A percentile compares a stretch with the other conserved stretches of the same genome.
These are phyloP conservation scores for Aegilops bicornis DNA, from an alignment of 176 grass and related monocot genomes.

Conservation along the genomic window DNA sequence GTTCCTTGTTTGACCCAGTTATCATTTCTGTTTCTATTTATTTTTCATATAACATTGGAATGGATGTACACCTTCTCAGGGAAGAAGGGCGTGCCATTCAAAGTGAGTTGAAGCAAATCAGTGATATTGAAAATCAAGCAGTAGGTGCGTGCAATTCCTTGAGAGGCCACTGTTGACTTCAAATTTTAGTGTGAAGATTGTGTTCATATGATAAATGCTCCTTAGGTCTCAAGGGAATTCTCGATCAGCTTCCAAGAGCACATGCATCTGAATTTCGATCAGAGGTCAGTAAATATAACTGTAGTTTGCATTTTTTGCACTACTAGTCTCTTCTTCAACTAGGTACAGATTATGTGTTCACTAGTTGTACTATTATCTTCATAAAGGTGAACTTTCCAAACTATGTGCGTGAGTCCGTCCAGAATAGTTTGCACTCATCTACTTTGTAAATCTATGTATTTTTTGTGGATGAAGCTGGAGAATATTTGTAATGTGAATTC, in stretches of 20 bases:
- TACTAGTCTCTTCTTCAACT: background rate
- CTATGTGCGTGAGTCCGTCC: background rate
- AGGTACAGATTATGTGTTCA: background rate
- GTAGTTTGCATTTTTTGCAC: background rate
- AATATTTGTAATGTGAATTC: background rate
- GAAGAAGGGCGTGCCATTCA: constrained; percentile 54
- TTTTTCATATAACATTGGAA: background rate
- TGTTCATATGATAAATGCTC: background rate
- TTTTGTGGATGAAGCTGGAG: background rate
- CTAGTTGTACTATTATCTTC: background rate
- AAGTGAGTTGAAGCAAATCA: constrained; percentile 43
- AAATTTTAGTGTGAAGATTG: background rate
- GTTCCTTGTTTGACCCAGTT: background rate
- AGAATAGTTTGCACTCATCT: background rate
- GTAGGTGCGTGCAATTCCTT: constrained; percentile 33
- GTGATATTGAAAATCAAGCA: constrained; percentile 51
- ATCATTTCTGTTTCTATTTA: background rate
- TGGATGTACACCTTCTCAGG: constrained; percentile 22
- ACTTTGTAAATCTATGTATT: background rate
- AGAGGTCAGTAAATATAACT: constrained; percentile 34
- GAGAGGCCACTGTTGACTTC: background rate
- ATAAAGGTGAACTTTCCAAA: background rate
- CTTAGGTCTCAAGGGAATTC: constrained; percentile 47
- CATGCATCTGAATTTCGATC: constrained; percentile 58
- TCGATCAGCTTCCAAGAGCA: constrained; percentile 48